Evolutionary conservation across 208 protist genomes (phyloP), one percentile per base, ranked within the genome.

Genomic region (Kentomonas sorsogonicus): DNA sequence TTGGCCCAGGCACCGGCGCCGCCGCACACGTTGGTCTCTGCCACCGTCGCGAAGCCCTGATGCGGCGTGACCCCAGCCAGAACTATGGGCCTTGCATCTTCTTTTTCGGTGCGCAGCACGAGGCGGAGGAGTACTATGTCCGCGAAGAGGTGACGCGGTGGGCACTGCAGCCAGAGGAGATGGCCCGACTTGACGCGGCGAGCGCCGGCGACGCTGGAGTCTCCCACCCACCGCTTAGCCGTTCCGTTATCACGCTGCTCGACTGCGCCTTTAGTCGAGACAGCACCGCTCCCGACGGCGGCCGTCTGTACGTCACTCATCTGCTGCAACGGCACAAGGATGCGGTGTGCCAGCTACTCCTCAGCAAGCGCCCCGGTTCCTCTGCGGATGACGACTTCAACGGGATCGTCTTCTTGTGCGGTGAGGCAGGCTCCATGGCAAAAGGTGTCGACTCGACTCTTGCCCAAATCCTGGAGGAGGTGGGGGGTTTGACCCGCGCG

Each of bases 1-100:
- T 98, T 57, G 93, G 90, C 16, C 86, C 93, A 0, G 95, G 95
- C 43, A 98, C 93, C 5, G 95, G 95, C 25, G 72, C 95, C 7
- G 85, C 86, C 0, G 74, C 87, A 16, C 77, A 95, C 62, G 60
- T 93, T 13, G 82, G 81, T 1, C 74, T 96, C 16, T 81, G 77
- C 57, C 76, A 93, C 69, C 77, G 83, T 34, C 75, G 83, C 9
- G 75, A 85, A 58, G 71, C 69, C 9, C 44, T 91, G 16, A 72
- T 86, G 69, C 72, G 77, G 25, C 61, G 64, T 52, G 56, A 84
- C 13, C 67, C 72, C 2, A 34, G 10, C 22, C 44, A 38, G 20
- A 22, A 26, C 27, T 74, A 56, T 59, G 83, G 63, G 15, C 70
- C 77, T 1, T 79, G 72, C 26, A 57, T 89, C 34, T 74, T 92